These are phyloP conservation scores for Pestalotiopsis sp. DNA, from an alignment of 2,329 filamentous ascomycete genomes.

Conservation along the genomic window DNA sequence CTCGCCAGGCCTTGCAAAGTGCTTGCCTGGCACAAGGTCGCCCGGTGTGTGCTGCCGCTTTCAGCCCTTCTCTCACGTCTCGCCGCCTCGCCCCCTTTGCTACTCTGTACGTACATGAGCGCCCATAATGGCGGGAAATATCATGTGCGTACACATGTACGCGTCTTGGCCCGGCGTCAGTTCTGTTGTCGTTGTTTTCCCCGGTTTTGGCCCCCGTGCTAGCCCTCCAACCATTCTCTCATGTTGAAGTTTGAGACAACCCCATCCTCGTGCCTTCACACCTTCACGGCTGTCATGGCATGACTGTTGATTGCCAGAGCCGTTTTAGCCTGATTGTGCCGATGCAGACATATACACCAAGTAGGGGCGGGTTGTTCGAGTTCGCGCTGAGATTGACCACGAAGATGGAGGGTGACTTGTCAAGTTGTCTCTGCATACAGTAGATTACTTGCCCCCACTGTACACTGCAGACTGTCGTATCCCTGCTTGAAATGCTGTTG, in stretches of 20 bases:
- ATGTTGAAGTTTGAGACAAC: not conserved
- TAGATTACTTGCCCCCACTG: not conserved
- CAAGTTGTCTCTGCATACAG: not conserved
- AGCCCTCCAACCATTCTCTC: no score
- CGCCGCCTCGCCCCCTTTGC: not conserved
- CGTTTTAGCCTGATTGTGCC: slow-evolving; percentile 2
- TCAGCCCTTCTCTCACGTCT: not conserved
- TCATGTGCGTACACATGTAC: not conserved
- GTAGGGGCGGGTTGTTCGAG: not conserved
- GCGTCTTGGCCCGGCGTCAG: not conserved
- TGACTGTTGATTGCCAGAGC: not conserved
- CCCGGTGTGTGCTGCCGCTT: not conserved
- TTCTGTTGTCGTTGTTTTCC: not conserved
- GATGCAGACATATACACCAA: not conserved
- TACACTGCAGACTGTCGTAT: not conserved
- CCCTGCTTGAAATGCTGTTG: not conserved
- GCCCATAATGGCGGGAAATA: not conserved
- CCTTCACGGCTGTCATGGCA: not conserved
- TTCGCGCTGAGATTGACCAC: not conserved
- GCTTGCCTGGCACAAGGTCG: not conserved
- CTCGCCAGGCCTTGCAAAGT: not conserved
- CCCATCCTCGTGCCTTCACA: not conserved
- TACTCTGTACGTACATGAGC: not conserved
- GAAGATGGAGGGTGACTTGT: not conserved
- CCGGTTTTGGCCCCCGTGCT: not conserved